Evolutionary conservation across 495 filamentous ascomycete species (phyloP), one percentile per base, ranked within the genome.

Genomic region (Penicillium crystallinum): DNA sequence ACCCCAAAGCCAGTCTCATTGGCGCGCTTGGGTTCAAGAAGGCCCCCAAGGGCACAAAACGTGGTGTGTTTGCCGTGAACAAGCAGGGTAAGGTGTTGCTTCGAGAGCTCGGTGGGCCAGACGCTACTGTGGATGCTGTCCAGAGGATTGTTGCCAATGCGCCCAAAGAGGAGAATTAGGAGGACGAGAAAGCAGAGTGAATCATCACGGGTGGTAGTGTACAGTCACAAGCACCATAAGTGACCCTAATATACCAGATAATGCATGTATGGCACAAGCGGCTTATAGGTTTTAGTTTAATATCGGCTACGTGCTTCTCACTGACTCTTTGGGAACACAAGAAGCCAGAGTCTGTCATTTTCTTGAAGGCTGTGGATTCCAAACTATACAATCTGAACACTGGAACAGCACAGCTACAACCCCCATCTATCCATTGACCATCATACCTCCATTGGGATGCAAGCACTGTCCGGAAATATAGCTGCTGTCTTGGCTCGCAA

Each of bases 11-110:
- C 18, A 82, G 81, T 9, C 79, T 98, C 37, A 90, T 93, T 57
- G 73, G 55, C 21, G 87, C 86, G 34, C 79, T 93, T 59, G 87
- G 87, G 3, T 67, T 93, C 55, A 89, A 88, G 67, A 95, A 92
- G 71, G 51, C 67, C 3, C 82, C 85, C 23, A 84, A 79, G 67
- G 86, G 89, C n/a, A 95, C 87, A 27, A 81, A 72, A 25, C 81
- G 93, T 54, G 92, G 91, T 49, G 88, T 97, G 21, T 91, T 96
- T 59, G 89, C 86, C 45, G 73, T 98, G 53, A 82, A 89, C 63
- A 97, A 96, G 69, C 60, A 61, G 23, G 76, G 75, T 19, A 77
- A 73, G 51, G 63, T 80, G 15, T 55, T 74, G 48, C 64, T 74
- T 22, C 52, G 61, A 10, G 61, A 75, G 36, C 46, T 63, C 7